A percentile compares a stretch with the other conserved stretches of the same genome.
Evolutionary conservation across 1,284 basidiomycete species (phyloP).

Genomic region (Moniliophthora roreri): DNA sequence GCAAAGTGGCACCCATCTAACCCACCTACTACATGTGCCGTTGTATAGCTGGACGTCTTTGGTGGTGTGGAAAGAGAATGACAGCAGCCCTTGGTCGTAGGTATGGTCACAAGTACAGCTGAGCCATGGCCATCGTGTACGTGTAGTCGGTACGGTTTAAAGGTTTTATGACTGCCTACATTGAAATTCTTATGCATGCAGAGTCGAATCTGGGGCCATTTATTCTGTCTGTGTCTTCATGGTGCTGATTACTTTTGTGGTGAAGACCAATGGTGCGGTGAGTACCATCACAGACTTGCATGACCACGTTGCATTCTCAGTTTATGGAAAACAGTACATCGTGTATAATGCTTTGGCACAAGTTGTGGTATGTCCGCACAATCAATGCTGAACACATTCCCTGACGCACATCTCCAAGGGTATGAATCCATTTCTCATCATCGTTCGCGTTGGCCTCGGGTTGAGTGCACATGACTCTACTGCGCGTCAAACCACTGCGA

Average conservation of each 20-base stretch:
- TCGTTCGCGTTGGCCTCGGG: constrained; percentile 2
- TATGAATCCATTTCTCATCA: not conserved
- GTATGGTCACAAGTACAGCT: not conserved
- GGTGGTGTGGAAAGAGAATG: not conserved
- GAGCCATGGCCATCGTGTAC: not conserved
- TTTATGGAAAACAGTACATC: too few relatives aligned
- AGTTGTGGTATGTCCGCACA: constrained; percentile 1
- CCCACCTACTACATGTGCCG: not conserved
- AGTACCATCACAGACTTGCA: not conserved
- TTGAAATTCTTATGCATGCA: not conserved
- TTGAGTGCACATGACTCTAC: not conserved
- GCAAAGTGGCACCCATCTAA: too few relatives aligned
- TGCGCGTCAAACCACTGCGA: too few relatives aligned
- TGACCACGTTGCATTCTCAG: too few relatives aligned
- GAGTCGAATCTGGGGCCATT: not conserved
- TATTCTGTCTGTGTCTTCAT: not conserved
- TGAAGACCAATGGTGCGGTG: not conserved
- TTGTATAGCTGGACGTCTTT: not conserved
- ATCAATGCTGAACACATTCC: not conserved
- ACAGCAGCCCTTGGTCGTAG: not conserved
- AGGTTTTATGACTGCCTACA: not conserved
- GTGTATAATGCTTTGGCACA: not conserved
- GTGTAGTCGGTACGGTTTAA: not conserved
- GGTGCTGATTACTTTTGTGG: not conserved
- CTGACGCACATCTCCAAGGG: not conserved